A percentile compares a stretch with the other conserved stretches of the same genome.
Evolutionary conservation across 139 green algal species (phyloP).

Genomic region (Closterium sp.): DNA sequence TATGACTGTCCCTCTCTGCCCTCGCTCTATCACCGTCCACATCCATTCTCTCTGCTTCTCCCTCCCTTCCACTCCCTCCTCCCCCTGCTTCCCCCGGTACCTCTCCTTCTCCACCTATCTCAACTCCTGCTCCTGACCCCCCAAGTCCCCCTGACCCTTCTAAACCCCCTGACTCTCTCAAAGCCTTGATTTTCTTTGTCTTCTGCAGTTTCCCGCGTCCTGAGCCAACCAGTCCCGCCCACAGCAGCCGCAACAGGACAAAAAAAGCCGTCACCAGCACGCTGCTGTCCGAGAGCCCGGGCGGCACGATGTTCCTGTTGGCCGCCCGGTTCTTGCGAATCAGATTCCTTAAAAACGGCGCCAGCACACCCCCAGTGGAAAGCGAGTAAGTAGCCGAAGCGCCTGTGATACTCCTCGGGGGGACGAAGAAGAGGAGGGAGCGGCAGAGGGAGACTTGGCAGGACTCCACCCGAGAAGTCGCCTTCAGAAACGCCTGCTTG

Average conservation of each 20-base stretch:
- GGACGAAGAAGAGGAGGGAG: too few species aligned
- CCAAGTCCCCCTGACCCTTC: background rate
- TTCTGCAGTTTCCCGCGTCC: background rate
- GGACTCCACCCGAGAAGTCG: too few species aligned
- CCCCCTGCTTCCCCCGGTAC: background rate
- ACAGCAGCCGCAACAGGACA: slow-evolving; percentile 68
- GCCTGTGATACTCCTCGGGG: too few species aligned
- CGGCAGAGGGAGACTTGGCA: too few species aligned
- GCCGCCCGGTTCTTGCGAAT: slow-evolving; percentile 70
- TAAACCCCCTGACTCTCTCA: background rate
- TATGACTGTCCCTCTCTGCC: background rate
- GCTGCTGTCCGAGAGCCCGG: slow-evolving; percentile 72
- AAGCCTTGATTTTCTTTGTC: background rate
- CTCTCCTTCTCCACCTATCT: background rate
- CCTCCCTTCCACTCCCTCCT: background rate
- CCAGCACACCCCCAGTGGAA: slow-evolving; percentile 35
- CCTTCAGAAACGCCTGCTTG: too few species aligned
- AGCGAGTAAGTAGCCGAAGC: background rate
- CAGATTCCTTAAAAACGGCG: slow-evolving; percentile 62
- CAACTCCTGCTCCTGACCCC: background rate
- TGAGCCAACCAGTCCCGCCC: slow-evolving; percentile 4
- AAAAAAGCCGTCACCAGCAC: slow-evolving; percentile 75
- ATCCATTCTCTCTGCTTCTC: background rate
- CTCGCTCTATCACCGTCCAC: background rate
- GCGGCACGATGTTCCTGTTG: slow-evolving; percentile 67